Conservation (phyloP, 2,329 filamentous ascomycete species). For the Penicillium janthinellum region DNA sequence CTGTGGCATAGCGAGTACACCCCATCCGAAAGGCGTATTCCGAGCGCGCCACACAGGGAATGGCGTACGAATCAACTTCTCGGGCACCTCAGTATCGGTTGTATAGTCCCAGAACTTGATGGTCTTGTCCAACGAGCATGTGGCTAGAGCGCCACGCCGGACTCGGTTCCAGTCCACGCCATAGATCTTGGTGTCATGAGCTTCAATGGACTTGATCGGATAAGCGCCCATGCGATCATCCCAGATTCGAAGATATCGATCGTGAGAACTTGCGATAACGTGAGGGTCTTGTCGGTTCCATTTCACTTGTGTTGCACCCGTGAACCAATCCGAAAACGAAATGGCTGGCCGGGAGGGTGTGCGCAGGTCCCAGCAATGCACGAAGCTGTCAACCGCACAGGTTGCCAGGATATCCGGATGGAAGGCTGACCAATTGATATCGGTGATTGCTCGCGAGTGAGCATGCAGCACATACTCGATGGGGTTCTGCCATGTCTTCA, state of each 20-base stretch:
- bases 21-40: constrained; percentile 86
- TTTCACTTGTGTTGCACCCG: constrained; percentile 92
- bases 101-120: constrained; percentile 92
- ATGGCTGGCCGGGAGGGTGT: constrained; percentile 71
- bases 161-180: constrained; percentile 92
- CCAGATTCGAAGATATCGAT: constrained; percentile 86
- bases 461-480: constrained; percentile 88
- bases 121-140: constrained; percentile 86
- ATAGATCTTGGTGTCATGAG: constrained; percentile 91
- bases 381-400: constrained; percentile 88
- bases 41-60: constrained; percentile 91
- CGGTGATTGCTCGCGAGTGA: constrained; percentile 85
- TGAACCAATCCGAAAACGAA: constrained; percentile 90
- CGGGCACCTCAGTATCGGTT: constrained; percentile 63
- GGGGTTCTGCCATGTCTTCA: constrained; percentile 69
- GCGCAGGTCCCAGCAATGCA: constrained; percentile 89
- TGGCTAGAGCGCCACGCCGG: constrained; percentile 70
- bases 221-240: constrained; percentile 77
- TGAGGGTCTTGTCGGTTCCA: constrained; percentile 88
- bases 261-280: constrained; percentile 86
- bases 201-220: constrained; percentile 80
- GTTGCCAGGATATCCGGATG: constrained; percentile 87
- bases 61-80: constrained; percentile 76
- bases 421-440: constrained; percentile 94
- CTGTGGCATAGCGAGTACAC: constrained; percentile 88